A percentile compares a stretch with the other conserved stretches of the same genome.
phyloP scores from a whole-genome alignment of 495 filamentous ascomycete genomes.

The Penicillium goetzii region DNA sequence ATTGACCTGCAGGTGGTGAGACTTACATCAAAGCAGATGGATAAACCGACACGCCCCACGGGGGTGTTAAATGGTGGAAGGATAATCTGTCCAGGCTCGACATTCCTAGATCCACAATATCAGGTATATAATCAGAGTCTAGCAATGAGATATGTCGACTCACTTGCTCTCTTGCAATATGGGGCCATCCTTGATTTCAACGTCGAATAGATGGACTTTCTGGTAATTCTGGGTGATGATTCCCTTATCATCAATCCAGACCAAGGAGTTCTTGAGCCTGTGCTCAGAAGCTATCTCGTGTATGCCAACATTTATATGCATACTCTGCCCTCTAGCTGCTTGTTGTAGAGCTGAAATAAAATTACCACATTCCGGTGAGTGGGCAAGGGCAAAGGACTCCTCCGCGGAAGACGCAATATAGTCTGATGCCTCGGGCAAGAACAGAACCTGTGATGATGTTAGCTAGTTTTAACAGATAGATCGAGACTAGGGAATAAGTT shows the following conservation, averaged over 20 bases:
- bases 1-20: not conserved
- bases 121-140: not conserved
- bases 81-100: conserved; percentile 62
- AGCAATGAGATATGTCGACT: conserved; percentile 14
- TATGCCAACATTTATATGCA: conserved; percentile 87
- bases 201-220: conserved; percentile 80
- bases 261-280: conserved; percentile 63
- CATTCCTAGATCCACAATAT: conserved; percentile 43
- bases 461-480: not conserved
- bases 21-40: conserved; percentile 87
- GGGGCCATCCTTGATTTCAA: conserved; percentile 66
- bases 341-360: conserved; percentile 76
- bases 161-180: conserved; percentile 63
- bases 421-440: conserved; percentile 90
- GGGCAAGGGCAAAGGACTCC: conserved; percentile 69
- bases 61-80: conserved; percentile 70
- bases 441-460: conserved; percentile 63
- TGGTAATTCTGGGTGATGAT: conserved; percentile 67
- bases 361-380: conserved; percentile 55
- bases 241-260: conserved; percentile 72
- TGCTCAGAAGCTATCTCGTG: conserved; percentile 71
- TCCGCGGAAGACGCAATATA: conserved; percentile 73
- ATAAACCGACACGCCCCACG: conserved; percentile 73
- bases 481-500: not conserved
- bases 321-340: conserved; percentile 58